Evolutionary conservation across 306 rosid genomes (phyloP), one percentile per base, ranked within the genome.

Genomic region (Prunus dulcis): DNA sequence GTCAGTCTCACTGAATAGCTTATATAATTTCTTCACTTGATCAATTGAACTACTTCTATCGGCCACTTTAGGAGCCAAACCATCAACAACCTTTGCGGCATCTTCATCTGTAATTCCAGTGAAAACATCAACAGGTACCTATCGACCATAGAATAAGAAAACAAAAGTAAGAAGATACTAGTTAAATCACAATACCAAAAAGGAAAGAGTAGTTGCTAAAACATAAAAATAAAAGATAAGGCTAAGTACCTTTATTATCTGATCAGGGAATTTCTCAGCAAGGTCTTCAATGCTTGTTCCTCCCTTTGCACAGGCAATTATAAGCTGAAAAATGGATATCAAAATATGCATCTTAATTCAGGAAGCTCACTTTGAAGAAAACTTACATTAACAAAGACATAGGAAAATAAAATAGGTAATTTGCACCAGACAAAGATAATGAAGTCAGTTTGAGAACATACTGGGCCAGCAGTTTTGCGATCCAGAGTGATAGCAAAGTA

Each of bases 241-340:
- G 79, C 63, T 70, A 47, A 78, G 74, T 58, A 95, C 99, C 98
- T 95, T 92, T 47, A 84, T 41, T 80, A 95, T 95, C 92, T 89
- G 89, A 81, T 95, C 97, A 2, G 99, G 99, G 81, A 80, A 95
- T 86, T 95, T 95, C 85, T 95, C 99, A 41, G 99, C 99, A 56
- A 95, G 99, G 80, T 95, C 99, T 85, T 95, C 99, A 61, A 95
- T 95, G 85, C 99, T 95, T 75, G 99, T 95, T 82, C 99, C 99
- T 75, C 99, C 99, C 85, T 95, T 92, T 43, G 81, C 89, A 84
- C 99, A 95, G 73, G 97, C 92, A 90, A 95, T 95, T 63, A 95
- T 89, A 82, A 95, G 85, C 99, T 95, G 90, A 57, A 70, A 62
- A 71, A 51, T n/a, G 78, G 53, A 20, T 34, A 68, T 47, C 63